Conservation (phyloP, 257 asterid genomes). For the Nicotiana obtusifolia region DNA sequence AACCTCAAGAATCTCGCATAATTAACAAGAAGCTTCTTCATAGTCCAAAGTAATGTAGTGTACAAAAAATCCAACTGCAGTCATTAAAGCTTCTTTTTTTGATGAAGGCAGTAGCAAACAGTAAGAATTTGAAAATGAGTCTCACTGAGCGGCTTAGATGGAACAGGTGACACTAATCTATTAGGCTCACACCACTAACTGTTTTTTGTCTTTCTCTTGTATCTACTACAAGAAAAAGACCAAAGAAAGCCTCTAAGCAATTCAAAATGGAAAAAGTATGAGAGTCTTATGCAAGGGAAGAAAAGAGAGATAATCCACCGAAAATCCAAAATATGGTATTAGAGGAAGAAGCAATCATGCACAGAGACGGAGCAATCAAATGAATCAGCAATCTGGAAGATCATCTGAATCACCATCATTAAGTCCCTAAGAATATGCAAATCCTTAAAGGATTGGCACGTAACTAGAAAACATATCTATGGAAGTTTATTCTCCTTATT, state of each 20-base stretch:
- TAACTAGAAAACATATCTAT: too few relatives aligned
- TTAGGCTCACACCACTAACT: not conserved
- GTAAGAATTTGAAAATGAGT: not conserved
- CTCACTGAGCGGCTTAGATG: not conserved
- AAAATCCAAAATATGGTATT: not conserved
- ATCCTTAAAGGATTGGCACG: too few relatives aligned
- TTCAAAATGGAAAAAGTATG: not conserved
- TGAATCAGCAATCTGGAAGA: not conserved
- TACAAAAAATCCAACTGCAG: not conserved
- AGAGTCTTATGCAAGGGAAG: not conserved
- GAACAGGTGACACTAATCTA: not conserved
- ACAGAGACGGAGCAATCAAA: not conserved
- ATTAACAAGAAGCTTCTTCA: not conserved
- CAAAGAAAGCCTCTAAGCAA: not conserved
- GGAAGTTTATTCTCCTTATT: too few relatives aligned
- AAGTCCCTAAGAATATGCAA: not conserved
- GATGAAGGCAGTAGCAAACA: not conserved
- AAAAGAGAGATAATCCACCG: too few relatives aligned
- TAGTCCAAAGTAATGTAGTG: not conserved
- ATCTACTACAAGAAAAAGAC: not conserved
- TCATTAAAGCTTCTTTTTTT: not conserved
- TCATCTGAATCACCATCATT: not conserved
- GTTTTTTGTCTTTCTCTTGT: not conserved
- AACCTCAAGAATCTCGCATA: not conserved
- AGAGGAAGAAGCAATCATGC: not conserved